A percentile compares a stretch with the other conserved stretches of the same genome.
phyloP scores from a whole-genome alignment of 371 early-diverging fungal genomes.

The Mucor circinelloides region DNA sequence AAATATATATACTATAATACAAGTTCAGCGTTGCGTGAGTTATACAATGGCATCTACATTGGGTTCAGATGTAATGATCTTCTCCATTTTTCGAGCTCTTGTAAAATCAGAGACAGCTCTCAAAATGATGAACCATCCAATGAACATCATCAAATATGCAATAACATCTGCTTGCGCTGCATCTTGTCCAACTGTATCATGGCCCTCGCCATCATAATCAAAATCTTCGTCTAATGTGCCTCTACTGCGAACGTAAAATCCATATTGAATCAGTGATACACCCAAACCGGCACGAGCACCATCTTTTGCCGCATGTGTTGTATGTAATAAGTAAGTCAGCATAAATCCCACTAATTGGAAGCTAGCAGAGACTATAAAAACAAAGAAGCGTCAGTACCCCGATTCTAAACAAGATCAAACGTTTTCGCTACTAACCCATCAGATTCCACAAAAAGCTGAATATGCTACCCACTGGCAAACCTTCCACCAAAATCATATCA shows the following conservation, averaged over 20 bases:
- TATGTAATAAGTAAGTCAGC: slow-evolving; percentile 64
- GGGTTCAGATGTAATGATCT: slow-evolving; percentile 45
- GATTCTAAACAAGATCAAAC: background rate
- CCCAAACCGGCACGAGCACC: slow-evolving; percentile 66
- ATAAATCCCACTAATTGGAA: slow-evolving; percentile 71
- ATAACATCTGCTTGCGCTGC: slow-evolving; percentile 32
- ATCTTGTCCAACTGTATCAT: slow-evolving; percentile 21
- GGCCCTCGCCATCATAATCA: slow-evolving; percentile 17
- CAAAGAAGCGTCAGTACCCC: background rate
- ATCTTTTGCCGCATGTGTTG: slow-evolving; percentile 65
- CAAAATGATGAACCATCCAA: slow-evolving; percentile 64
- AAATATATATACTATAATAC: background rate
- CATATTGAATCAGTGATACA: slow-evolving; percentile 57
- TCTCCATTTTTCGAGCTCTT: slow-evolving; percentile 54
- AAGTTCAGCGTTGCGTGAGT: background rate
- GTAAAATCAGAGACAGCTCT: slow-evolving; percentile 56
- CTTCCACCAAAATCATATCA: slow-evolving; percentile 60
- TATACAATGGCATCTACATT: slow-evolving; percentile 24
- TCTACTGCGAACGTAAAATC: slow-evolving; percentile 58
- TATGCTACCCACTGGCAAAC: slow-evolving; percentile 59
- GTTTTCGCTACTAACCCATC: slow-evolving; percentile 33
- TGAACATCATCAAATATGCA: slow-evolving; percentile 54
- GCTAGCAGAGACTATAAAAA: slow-evolving; percentile 54
- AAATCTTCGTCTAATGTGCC: slow-evolving; percentile 25
- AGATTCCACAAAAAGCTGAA: slow-evolving; percentile 60